Conservation (phyloP, 2,329 filamentous ascomycete genomes). For the Reticulascus tulasneorum region DNA sequence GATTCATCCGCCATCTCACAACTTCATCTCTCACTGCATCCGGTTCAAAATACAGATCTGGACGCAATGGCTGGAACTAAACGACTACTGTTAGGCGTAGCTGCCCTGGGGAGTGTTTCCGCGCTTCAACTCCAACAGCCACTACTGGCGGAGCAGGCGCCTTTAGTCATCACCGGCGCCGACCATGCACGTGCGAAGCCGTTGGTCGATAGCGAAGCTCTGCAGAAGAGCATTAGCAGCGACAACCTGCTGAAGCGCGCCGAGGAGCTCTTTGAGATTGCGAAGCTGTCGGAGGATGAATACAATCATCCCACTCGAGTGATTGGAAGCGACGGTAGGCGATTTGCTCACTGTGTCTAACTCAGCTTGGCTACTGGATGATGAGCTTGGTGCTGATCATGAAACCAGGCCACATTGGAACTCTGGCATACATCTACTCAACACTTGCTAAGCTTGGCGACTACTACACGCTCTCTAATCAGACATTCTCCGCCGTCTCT, state of each 20-base stretch:
- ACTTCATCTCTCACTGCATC: too few relatives aligned
- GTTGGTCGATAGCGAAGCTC: conserved; percentile 47
- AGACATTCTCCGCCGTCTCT: conserved; percentile 59
- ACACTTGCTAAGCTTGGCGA: conserved; percentile 50
- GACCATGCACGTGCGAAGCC: too few relatives aligned
- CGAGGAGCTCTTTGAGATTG: conserved; percentile 58
- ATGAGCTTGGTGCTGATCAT: conserved; percentile 12
- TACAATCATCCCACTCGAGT: conserved; percentile 68
- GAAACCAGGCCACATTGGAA: conserved; percentile 55
- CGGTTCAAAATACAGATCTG: too few relatives aligned
- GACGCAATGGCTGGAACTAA: conserved; percentile 8
- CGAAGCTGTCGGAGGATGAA: conserved; percentile 53
- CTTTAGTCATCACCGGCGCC: too few relatives aligned
- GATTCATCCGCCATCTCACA: too few relatives aligned
- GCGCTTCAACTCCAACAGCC: conserved; percentile 11
- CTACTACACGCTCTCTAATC: conserved; percentile 61
- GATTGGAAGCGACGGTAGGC: conserved; percentile 60
- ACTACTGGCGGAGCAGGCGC: conserved; percentile 8
- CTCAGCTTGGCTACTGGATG: not conserved
- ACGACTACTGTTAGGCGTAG: conserved; percentile 7
- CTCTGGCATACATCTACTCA: conserved; percentile 58
- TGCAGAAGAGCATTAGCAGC: conserved; percentile 53
- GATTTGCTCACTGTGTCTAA: conserved; percentile 2
- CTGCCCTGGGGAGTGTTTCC: conserved; percentile 7
- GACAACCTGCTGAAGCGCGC: conserved; percentile 56